Conservation (phyloP, 352 stramenopile species). For the Blastocystis sp. region DNA sequence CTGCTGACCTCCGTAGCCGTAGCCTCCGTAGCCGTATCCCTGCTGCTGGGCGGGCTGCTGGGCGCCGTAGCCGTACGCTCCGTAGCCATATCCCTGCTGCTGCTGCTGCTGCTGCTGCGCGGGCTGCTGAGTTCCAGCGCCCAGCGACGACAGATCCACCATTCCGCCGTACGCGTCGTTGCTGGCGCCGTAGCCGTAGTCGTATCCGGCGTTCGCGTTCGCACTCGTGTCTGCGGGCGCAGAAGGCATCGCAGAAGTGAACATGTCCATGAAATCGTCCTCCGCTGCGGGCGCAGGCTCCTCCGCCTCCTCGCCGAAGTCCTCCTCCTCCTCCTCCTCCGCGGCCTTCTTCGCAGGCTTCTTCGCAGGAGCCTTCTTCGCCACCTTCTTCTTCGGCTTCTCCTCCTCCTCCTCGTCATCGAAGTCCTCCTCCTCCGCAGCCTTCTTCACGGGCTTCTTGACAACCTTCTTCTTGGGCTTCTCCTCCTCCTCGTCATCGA, state of each 20-base stretch:
- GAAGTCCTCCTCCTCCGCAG: not conserved
- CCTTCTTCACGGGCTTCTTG: not conserved
- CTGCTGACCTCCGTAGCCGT: not conserved
- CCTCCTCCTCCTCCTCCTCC: not conserved
- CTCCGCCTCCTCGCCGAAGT: not conserved
- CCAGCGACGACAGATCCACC: not conserved
- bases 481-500: conserved; percentile 1
- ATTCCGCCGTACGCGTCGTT: not conserved
- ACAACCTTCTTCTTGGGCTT: not conserved
- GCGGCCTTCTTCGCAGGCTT: too few relatives aligned
- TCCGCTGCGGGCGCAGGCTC: not conserved
- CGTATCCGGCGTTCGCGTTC: not conserved
- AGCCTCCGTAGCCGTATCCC: not conserved
- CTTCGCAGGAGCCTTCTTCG: too few relatives aligned
- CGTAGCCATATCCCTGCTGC: not conserved
- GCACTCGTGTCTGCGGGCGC: not conserved
- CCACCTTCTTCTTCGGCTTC: not conserved
- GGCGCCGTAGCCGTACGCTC: not conserved
- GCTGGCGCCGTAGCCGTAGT: not conserved
- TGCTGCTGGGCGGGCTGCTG: not conserved
- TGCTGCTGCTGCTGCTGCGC: not conserved
- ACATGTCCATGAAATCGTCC: conserved; percentile 11
- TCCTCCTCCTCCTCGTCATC: not conserved
- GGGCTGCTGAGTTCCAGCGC: not conserved
- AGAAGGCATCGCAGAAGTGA: not conserved